These are phyloP conservation scores for Geotrichum carabidarum DNA, from an alignment of 1,139 yeast species.

Conservation along the genomic window DNA sequence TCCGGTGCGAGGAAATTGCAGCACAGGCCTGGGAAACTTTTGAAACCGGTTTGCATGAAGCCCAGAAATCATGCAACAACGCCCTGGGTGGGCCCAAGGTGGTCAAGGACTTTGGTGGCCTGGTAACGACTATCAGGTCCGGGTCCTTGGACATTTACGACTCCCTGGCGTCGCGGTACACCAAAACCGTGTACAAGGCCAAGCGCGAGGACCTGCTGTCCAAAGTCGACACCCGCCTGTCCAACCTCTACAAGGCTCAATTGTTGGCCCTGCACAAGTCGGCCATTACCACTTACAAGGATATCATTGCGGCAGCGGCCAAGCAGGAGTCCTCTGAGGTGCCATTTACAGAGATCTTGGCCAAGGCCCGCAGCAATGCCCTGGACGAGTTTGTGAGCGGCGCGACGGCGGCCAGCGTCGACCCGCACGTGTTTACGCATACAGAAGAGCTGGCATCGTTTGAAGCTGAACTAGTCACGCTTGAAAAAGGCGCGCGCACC, in stretches of 20 bases:
- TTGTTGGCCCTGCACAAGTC: conserved; percentile 37
- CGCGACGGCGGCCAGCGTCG: conserved; percentile 29
- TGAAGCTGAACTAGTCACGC: conserved; percentile 30
- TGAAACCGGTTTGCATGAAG: conserved; percentile 35
- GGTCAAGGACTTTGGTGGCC: conserved; percentile 32
- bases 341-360: conserved; percentile 22
- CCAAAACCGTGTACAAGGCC: conserved; percentile 57
- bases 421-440: conserved; percentile 28
- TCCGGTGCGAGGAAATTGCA: conserved; percentile 87
- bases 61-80: conserved; percentile 20
- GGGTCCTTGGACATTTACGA: conserved; percentile 54
- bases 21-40: conserved; percentile 49
- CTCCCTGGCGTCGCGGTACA: conserved; percentile 66
- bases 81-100: conserved; percentile 24
- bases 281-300: conserved; percentile 31
- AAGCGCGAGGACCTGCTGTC: conserved; percentile 48
- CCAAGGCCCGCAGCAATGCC: conserved; percentile 21
- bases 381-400: conserved; percentile 22
- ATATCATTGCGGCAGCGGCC: conserved; percentile 18
- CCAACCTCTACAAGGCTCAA: conserved; percentile 42
- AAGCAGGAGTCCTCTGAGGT: conserved; percentile 12
- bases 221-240: conserved; percentile 33
- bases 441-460: conserved; percentile 26
- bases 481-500: conserved; percentile 32
- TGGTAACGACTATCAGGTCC: conserved; percentile 28